These are phyloP conservation scores for Medicago lupulina DNA, from an alignment of 306 rosid genomes.

Conservation along the genomic window DNA sequence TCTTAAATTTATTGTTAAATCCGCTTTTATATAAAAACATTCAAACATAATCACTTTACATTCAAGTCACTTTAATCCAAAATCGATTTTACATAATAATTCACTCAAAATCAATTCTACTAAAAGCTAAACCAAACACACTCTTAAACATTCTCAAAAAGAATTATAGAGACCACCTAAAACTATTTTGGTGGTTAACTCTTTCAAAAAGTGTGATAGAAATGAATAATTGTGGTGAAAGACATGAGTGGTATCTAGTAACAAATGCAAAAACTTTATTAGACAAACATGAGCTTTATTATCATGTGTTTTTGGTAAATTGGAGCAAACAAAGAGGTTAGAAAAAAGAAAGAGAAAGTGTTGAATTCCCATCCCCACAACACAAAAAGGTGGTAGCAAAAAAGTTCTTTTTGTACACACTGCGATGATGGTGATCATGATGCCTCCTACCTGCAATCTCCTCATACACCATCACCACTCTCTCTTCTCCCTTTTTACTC, in stretches of 20 bases:
- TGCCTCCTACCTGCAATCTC: constrained; percentile 69
- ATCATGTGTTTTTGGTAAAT: constrained; percentile 39
- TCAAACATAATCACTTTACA: too few species aligned
- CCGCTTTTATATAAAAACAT: too few species aligned
- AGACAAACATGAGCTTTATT: constrained; percentile 26
- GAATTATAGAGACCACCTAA: background rate
- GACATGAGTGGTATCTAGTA: constrained; percentile 9
- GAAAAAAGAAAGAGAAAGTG: constrained; percentile 43
- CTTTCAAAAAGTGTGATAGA: background rate
- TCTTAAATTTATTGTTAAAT: too few species aligned
- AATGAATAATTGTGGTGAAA: constrained; percentile 18
- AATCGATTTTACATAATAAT: too few species aligned
- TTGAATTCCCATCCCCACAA: constrained; percentile 48
- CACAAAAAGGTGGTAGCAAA: constrained; percentile 77
- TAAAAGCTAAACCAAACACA: too few species aligned
- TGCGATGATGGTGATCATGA: constrained; percentile 92
- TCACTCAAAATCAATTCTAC: too few species aligned
- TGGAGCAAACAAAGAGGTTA: background rate
- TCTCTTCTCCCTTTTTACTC: constrained; percentile 26
- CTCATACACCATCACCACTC: constrained; percentile 51
- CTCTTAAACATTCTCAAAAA: too few species aligned
- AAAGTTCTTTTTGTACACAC: constrained; percentile 95
- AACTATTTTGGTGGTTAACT: constrained; percentile 5
- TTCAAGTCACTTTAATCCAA: too few species aligned
- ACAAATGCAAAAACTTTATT: constrained; percentile 37